These are phyloP conservation scores for Hymenoscyphus scutula DNA, from an alignment of 2,329 filamentous ascomycete genomes.

Conservation along the genomic window DNA sequence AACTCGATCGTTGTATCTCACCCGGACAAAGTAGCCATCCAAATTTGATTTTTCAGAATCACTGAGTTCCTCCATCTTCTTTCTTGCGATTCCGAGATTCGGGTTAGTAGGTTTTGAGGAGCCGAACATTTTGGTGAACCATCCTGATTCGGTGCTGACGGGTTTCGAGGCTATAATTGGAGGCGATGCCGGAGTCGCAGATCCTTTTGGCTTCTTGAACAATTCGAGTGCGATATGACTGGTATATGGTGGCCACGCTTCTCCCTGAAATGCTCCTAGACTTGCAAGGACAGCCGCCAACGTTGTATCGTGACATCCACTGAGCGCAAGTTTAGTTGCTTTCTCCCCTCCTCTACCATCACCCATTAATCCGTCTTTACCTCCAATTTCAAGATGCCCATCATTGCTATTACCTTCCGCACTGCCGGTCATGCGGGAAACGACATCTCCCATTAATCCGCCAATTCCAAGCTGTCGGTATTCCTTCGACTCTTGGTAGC, in stretches of 20 bases:
- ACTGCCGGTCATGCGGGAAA: slow-evolving; percentile 69
- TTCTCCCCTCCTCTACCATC: slow-evolving; percentile 47
- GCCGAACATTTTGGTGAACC: slow-evolving; percentile 30
- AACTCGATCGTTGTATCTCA: slow-evolving; percentile 86
- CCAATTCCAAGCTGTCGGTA: slow-evolving; percentile 91
- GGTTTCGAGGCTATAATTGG: slow-evolving; percentile 10
- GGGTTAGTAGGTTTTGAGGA: slow-evolving; percentile 32
- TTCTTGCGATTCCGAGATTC: slow-evolving; percentile 54
- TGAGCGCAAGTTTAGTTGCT: slow-evolving; percentile 70
- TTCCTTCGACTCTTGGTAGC: slow-evolving; percentile 79
- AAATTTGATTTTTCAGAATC: slow-evolving; percentile 57
- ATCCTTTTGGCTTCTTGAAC: slow-evolving; percentile 57
- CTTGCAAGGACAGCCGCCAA: slow-evolving; percentile 75
- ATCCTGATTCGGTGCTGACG: slow-evolving; percentile 21
- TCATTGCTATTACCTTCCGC: slow-evolving; percentile 55
- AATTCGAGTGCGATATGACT: slow-evolving; percentile 89
- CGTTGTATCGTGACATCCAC: slow-evolving; percentile 91
- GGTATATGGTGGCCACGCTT: slow-evolving; percentile 88
- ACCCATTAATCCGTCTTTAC: slow-evolving; percentile 38
- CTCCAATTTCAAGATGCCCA: slow-evolving; percentile 49
- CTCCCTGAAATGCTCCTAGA: slow-evolving; percentile 71
- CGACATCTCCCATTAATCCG: slow-evolving; percentile 77
- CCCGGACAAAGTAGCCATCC: slow-evolving; percentile 78
- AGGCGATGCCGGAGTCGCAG: slow-evolving; percentile 31
- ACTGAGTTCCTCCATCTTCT: slow-evolving; percentile 54